Conservation (phyloP, 2,329 filamentous ascomycete species). For the Arthrinium puccinioides region DNA sequence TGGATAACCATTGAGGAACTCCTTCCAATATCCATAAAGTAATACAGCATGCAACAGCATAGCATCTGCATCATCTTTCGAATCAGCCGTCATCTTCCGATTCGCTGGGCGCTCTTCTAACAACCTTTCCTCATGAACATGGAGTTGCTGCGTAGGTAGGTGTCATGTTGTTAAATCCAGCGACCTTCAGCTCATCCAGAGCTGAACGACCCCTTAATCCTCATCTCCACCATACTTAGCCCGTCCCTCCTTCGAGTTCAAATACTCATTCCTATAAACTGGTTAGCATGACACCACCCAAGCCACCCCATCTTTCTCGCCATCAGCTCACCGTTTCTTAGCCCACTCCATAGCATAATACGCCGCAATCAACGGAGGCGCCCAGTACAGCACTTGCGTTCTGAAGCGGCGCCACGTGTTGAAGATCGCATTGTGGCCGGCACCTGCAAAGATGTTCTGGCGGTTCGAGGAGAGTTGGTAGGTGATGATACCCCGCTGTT, state of each 20-base stretch:
- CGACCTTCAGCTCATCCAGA: too few species aligned
- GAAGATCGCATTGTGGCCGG: conserved; percentile 78
- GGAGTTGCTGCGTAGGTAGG: too few species aligned
- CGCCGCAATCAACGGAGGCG: conserved; percentile 67
- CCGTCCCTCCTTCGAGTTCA: conserved; percentile 24
- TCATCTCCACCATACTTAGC: too few species aligned
- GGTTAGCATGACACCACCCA: conserved; percentile 6
- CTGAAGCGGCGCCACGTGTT: conserved; percentile 87
- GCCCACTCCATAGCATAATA: conserved; percentile 91
- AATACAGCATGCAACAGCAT: too few species aligned
- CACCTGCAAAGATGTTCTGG: conserved; percentile 78
- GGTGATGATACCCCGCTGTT: conserved; percentile 13
- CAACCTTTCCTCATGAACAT: too few species aligned
- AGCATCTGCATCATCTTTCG: too few species aligned
- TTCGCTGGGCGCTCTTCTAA: too few species aligned
- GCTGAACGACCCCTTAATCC: too few species aligned
- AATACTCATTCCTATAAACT: conserved; percentile 19
- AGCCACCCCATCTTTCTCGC: background rate
- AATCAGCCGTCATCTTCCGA: too few species aligned
- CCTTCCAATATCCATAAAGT: too few species aligned
- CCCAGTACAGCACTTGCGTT: conserved; percentile 82
- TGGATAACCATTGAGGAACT: too few species aligned
- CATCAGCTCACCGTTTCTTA: conserved; percentile 64
- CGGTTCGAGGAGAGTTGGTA: conserved; percentile 83
- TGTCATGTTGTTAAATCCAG: too few species aligned